Conservation (phyloP, 768 basidiomycete genomes). For the Pholiota molesta region DNA sequence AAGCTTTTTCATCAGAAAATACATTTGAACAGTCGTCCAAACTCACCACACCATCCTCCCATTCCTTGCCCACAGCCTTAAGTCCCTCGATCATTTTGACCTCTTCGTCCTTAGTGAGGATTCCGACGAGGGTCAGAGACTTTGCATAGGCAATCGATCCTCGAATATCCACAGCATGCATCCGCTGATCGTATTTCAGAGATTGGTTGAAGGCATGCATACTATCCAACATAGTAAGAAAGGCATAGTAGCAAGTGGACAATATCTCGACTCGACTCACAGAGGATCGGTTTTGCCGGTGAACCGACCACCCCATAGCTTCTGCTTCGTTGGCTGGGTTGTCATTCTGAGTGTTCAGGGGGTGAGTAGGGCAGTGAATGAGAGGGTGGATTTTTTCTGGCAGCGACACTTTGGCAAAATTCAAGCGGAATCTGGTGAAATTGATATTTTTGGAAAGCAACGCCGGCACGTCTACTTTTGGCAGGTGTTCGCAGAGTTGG, state of each 20-base stretch:
- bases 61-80: slow-evolving; percentile 76
- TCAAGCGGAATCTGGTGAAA: too few relatives aligned
- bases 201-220: slow-evolving; percentile 99
- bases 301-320: slow-evolving; percentile 89
- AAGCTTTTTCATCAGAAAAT: background rate
- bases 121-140: slow-evolving; percentile 77
- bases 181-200: slow-evolving; percentile 90
- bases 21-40: background rate
- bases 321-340: slow-evolving; percentile 56
- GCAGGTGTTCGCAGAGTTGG: background rate
- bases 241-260: slow-evolving; percentile 13
- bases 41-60: slow-evolving; percentile 76
- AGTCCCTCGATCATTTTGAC: slow-evolving; percentile 74
- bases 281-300: slow-evolving; percentile 89
- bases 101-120: slow-evolving; percentile 80
- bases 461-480: slow-evolving; percentile 2
- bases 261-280: slow-evolving; percentile 42
- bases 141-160: slow-evolving; percentile 98
- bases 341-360: slow-evolving; percentile 30
- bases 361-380: background rate
- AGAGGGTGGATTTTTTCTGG: background rate
- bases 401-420: background rate
- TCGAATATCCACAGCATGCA: slow-evolving; percentile 89
- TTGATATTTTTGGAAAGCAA: slow-evolving; percentile 8
- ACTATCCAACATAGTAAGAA: slow-evolving; percentile 40